Evolutionary conservation across 805 yeast genomes (phyloP), one percentile per base, ranked within the genome.

Genomic region (Jamesozyma jinghongensis): DNA sequence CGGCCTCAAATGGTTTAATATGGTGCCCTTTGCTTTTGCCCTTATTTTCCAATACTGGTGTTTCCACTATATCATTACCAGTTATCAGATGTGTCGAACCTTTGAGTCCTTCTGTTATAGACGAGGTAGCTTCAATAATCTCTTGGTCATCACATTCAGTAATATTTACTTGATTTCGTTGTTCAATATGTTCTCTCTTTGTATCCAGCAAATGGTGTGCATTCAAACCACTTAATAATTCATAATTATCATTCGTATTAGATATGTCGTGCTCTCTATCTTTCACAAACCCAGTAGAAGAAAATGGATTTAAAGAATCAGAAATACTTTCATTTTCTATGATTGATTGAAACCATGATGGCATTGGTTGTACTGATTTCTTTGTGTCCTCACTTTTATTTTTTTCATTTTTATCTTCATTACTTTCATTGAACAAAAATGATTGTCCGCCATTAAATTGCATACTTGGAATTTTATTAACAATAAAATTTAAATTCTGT

Each of bases 261-360:
- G 2, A 14, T n/a, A 4, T 33, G 37, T 26, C 41, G 1, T 13
- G 20, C 12, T 32, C 44, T 20, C 41, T 46, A 34, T 53, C 59
- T 19, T 42, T 29, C 1, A 56, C 54, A 32, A 57, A 57, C 12
- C 42, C 46, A 1, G 50, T 32, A 12, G 37, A 45, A 3, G 39
- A 20, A 35, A 43, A 51, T 2, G 61, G 58, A 22, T 56, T 54
- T n/a, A 38, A 34, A 3, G 30, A 12, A 19, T 38, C 40, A 16
- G 33, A 26, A 4, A 31, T 35, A 7, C 40, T 25, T 27, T 41
- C 48, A 12, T 20, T 18, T 6, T 13, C 17, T 4, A 28, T 12
- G 11, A 16, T 22, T 11, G 39, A 19, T 13, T 38, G 20, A 41
- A 62, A 62, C 67, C 67, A 62, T 13, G 50, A 40, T 4, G 67